Base-by-base conservation (phyloP, 345 rosid species). In the Salix udensis region DNA sequence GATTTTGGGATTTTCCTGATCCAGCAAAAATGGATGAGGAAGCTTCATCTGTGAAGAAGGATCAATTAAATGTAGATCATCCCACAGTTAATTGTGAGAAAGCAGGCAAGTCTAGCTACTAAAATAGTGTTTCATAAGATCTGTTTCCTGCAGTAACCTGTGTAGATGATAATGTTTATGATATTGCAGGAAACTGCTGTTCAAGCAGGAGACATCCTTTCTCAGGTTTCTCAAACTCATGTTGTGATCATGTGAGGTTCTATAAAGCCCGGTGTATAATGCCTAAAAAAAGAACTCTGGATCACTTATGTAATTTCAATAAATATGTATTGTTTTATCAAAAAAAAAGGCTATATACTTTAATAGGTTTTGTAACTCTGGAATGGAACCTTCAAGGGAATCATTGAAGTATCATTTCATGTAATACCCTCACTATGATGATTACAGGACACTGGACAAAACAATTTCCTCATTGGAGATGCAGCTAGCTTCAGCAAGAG, bases 171-270 rank as follows among this genome's bases (percentile, higher is more conserved):
- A 50, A 76, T 58, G 42, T 76, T 74, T 77, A 21, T 76, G 31
- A 19, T 76, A 39, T 82, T 71, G 64, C 79, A 87, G 96, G 91
- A 82, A 79, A 80, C 79, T 78, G 89, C 79, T 72, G 75, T 79
- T 36, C 85, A 79, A 86, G 84, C 87, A 46, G 88, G 88, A 60
- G 96, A 96, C 80, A 92, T 93, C 81, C 84, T 89, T 78, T 96
- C 96, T 77, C 94, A 84, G 83, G 97, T 96, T 80, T 87, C 95
- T n/a, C 96, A 92, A 85, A 91, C 98, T 77, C 97, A 87, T 83
- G 89, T 92, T 81, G 91, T 92, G 68, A 92, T 93, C 88, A 79
- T 86, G 99, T 93, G 89, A 87, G 86, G 77, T 71, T 44, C 70
- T 75, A 34, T 75, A 34, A 44, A 30, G 70, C 78, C 40, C 40